Conservation (phyloP, 2,329 filamentous ascomycete genomes). For the Sordariomycetes sp. region DNA sequence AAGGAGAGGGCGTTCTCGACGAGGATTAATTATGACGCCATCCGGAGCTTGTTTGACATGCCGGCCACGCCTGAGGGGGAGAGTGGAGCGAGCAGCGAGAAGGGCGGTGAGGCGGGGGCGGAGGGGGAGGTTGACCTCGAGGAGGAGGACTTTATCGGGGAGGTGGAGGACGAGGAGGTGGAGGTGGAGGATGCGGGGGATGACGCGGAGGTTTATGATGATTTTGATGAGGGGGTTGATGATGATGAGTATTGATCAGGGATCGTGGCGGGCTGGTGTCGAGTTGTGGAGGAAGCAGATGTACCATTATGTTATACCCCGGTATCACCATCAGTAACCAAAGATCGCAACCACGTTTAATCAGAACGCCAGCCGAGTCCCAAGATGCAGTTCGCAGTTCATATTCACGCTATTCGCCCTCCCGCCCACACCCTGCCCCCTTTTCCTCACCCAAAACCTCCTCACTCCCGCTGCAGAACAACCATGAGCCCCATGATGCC, state of each 20-base stretch:
- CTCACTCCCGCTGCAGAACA: conserved; percentile 77
- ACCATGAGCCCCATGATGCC: conserved; percentile 93
- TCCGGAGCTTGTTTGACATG: conserved; percentile 45
- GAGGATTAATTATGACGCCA: conserved; percentile 63
- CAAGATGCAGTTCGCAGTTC: not conserved
- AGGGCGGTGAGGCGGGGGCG: conserved; percentile 15
- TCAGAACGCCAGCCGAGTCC: too few species aligned
- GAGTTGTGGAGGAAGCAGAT: not conserved
- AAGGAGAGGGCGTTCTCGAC: conserved; percentile 60
- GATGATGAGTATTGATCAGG: not conserved
- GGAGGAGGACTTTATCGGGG: conserved; percentile 23
- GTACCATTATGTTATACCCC: not conserved
- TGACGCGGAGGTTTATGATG: conserved; percentile 19
- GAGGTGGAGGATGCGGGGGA: conserved; percentile 20
- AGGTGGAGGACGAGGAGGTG: conserved; percentile 21
- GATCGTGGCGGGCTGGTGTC: not conserved
- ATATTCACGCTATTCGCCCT: not conserved
- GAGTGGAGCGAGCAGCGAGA: conserved; percentile 31
- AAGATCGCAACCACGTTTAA: not conserved
- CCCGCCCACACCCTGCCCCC: not conserved
- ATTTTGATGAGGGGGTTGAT: conserved; percentile 18
- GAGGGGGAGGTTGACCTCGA: conserved; percentile 19
- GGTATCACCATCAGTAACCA: not conserved
- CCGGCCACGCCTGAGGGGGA: conserved; percentile 34
- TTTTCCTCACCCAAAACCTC: not conserved